phyloP scores from a whole-genome alignment of 2,329 filamentous ascomycete genomes.

The Zymoseptoria passerinii region DNA sequence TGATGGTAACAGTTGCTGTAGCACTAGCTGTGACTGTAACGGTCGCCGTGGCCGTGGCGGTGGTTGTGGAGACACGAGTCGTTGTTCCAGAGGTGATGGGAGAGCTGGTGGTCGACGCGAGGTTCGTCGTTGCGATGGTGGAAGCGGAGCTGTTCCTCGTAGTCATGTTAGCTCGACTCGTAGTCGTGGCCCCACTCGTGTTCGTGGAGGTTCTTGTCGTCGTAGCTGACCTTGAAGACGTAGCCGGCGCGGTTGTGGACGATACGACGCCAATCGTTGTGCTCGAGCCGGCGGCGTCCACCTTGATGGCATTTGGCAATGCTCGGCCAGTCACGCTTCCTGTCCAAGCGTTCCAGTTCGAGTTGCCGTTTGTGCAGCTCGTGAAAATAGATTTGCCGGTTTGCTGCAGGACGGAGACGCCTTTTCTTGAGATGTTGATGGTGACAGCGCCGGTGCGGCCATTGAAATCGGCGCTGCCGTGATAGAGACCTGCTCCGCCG shows the following conservation, averaged over 20 bases:
- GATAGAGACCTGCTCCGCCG: slow-evolving; percentile 15
- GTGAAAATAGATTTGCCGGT: slow-evolving; percentile 32
- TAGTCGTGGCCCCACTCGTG: neutral
- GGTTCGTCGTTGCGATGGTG: neutral
- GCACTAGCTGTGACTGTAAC: neutral
- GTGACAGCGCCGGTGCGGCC: slow-evolving; percentile 35
- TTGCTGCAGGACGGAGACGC: slow-evolving; percentile 21
- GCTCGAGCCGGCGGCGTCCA: neutral
- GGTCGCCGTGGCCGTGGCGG: neutral
- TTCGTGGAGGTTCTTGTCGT: neutral
- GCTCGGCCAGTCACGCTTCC: slow-evolving; percentile 10
- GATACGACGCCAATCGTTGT: neutral
- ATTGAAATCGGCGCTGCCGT: slow-evolving; percentile 28
- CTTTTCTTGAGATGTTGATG: slow-evolving; percentile 29
- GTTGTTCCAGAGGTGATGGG: neutral
- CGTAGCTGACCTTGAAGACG: neutral
- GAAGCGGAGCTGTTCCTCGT: neutral
- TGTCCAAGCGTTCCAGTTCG: slow-evolving; percentile 22
- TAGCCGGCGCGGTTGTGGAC: neutral
- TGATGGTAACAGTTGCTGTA: neutral
- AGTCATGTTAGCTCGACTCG: neutral
- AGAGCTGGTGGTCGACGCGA: neutral
- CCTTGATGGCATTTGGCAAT: neutral
- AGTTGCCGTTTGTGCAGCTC: slow-evolving; percentile 8
- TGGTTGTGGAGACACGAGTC: neutral